Evolutionary conservation across 805 yeast species (phyloP), one percentile per base, ranked within the genome.

Genomic region (Saccharomycopsis fodiens): DNA sequence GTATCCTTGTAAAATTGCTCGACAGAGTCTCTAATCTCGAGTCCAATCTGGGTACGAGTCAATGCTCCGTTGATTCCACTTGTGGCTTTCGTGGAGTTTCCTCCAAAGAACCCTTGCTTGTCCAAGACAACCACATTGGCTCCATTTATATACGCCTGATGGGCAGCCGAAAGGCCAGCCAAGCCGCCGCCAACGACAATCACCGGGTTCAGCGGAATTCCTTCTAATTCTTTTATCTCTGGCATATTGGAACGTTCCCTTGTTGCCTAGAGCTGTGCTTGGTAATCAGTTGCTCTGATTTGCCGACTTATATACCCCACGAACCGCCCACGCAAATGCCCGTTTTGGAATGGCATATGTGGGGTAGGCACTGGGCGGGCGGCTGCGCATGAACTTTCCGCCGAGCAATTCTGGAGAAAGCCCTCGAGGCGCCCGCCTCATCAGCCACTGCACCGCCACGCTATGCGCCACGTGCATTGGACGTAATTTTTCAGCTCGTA

Each of bases 1-100:
- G 93, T 82, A 58, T 85, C 95, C 4, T 73, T 60, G 47, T 73
- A 73, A 58, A 85, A 85, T 42, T 67, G 64, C 19, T 74, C 74
- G 3, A 74, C 74, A 1, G 78, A 65, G 57, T 85, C 95, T 27
- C 66, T 58, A 34, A 80, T 70, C 5, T 66, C 58, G 29, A 68
- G 60, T 5, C 61, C 46, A 30, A 67, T 64, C 58, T 84, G 95
- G 3, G 82, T 75, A 15, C 72, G 57, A 0, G 94, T 81, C 31
- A 70, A 64, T 0, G 85, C 80, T n/a, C 93, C 95, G 56, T 79
- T 79, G 53, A 79, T 79, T 4, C 85, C 85, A 1, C 79, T 73
- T 1, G 84, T 76, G 2, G 84, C 84, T 56, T 79, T 79, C 20
- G 80, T 79, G 40, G 81, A 74, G 55, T 79, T 79, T 1, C 84